Base-by-base conservation (phyloP, 179 eudicot species). In the Actinidia arguta region DNA sequence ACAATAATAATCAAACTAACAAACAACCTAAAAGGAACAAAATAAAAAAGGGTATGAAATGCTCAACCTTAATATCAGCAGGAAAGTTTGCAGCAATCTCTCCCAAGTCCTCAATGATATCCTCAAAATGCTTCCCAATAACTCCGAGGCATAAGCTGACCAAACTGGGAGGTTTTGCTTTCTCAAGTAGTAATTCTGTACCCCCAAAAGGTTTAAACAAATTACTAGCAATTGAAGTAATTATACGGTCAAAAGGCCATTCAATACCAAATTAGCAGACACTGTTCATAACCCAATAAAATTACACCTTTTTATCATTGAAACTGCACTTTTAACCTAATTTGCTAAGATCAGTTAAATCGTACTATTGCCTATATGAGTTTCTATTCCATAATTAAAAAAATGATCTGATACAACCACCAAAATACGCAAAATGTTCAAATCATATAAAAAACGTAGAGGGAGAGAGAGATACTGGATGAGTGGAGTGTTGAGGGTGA, bases 71-170 rank as follows among this genome's bases (percentile, higher is more conserved):
- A 75, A 93, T 89, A 82, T 94, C 83, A 0, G 97, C 80, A 10
- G 98, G 98, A 56, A 96, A 91, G 67, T 67, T 66, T 47, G 46
- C 20, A 39, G 92, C 86, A 82, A 94, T 90, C 55, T 92, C 93
- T 48, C 85, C 84, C 84, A 94, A 89, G 46, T 93, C 92, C 13
- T 89, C 92, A 81, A 90, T 82, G 69, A 94, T 89, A 83, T 93
- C 97, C 85, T 94, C 97, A 77, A 94, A 88, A 88, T 92, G 90
- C 88, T 85, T 89, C 73, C 98, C 98, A n/a, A 94, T 78, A 9
- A 93, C 91, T 22, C 88, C 85, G 36, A 94, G 82, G 76, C 98
- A 93, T 83, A 94, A 87, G 89, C 90, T 89, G 64, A 90, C 88
- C 90, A 94, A 86, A 80, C 86, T 87, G 24, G 93, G 94, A 75